A percentile compares a stretch with the other conserved stretches of the same genome.
Evolutionary conservation across 2,329 filamentous ascomycete genomes (phyloP).

Genomic region (Aspergillus oerlinghausenensis): DNA sequence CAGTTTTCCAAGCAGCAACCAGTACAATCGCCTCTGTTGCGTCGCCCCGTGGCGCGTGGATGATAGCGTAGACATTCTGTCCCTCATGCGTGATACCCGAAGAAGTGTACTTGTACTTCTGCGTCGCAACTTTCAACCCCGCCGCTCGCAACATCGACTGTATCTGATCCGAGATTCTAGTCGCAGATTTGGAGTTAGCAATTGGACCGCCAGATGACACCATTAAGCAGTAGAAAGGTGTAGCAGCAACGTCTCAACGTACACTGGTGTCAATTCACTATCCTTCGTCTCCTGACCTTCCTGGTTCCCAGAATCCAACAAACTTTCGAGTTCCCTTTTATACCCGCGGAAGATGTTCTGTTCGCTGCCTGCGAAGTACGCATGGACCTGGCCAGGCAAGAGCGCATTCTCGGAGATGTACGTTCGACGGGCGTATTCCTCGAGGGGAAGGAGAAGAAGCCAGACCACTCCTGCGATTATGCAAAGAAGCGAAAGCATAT

Average conservation of each 20-base stretch:
- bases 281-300: slow-evolving; percentile 6
- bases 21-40: slow-evolving; percentile 96
- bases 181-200: slow-evolving; percentile 13
- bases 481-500: slow-evolving; percentile 80
- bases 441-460: slow-evolving; percentile 82
- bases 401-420: slow-evolving; percentile 98
- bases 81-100: slow-evolving; percentile 70
- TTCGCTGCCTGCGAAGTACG: slow-evolving; percentile 94
- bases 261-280: slow-evolving; percentile 24
- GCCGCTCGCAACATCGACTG: slow-evolving; percentile 70
- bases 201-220: slow-evolving; percentile 1
- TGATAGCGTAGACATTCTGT: slow-evolving; percentile 88
- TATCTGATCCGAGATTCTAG: slow-evolving; percentile 62
- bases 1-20: slow-evolving; percentile 82
- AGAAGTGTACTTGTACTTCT: slow-evolving; percentile 81
- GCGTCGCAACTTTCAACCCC: slow-evolving; percentile 80
- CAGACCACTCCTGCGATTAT: slow-evolving; percentile 81
- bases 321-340: slow-evolving; percentile 69
- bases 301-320: slow-evolving; percentile 20
- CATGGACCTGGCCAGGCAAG: slow-evolving; percentile 91
- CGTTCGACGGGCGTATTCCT: slow-evolving; percentile 85
- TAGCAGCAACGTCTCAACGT: slow-evolving; percentile 13
- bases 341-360: slow-evolving; percentile 92
- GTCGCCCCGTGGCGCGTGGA: slow-evolving; percentile 90
- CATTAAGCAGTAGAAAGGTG: neutral